Conservation (phyloP, 805 yeast genomes). For the Babjeviella inositovora region DNA sequence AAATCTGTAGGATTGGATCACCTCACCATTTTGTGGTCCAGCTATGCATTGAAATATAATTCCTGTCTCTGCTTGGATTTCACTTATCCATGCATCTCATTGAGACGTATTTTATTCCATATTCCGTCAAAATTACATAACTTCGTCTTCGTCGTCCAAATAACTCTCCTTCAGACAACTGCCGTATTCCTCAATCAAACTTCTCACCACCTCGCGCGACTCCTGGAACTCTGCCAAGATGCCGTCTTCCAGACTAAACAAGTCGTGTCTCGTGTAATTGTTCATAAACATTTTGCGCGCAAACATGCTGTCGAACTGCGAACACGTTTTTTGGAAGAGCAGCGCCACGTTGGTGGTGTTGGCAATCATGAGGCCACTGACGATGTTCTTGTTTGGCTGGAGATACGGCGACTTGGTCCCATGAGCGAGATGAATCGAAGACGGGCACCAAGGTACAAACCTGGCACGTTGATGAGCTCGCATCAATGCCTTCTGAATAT, state of each 20-base stretch:
- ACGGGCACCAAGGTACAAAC: constrained; percentile 79
- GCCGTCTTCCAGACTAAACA: constrained; percentile 19
- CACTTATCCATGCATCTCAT: too few relatives aligned
- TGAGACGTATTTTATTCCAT: too few relatives aligned
- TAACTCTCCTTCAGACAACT: constrained; percentile 21
- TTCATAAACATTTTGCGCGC: constrained; percentile 74
- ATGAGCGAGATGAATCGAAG: constrained; percentile 62
- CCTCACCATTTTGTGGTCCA: too few relatives aligned
- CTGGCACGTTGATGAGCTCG: constrained; percentile 51
- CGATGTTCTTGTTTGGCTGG: constrained; percentile 16
- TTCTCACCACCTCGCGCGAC: constrained; percentile 27
- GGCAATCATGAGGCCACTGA: constrained; percentile 72
- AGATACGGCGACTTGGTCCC: constrained; percentile 58
- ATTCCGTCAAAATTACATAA: too few relatives aligned
- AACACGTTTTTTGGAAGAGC: constrained; percentile 47
- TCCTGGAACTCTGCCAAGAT: constrained; percentile 31
- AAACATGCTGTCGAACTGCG: constrained; percentile 69
- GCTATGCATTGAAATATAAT: too few relatives aligned
- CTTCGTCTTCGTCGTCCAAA: constrained; percentile 29
- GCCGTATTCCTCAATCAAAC: constrained; percentile 29
- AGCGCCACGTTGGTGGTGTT: constrained; percentile 67
- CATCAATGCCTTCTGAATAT: constrained; percentile 49
- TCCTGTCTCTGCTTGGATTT: too few relatives aligned
- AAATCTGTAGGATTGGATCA: too few relatives aligned
- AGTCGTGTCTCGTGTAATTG: constrained; percentile 41